Percentiles rank a stretch among this genome's conserved stretches.
Evolutionary conservation across 257 asterid genomes (phyloP).

Genomic region (Plectranthus barbatus): DNA sequence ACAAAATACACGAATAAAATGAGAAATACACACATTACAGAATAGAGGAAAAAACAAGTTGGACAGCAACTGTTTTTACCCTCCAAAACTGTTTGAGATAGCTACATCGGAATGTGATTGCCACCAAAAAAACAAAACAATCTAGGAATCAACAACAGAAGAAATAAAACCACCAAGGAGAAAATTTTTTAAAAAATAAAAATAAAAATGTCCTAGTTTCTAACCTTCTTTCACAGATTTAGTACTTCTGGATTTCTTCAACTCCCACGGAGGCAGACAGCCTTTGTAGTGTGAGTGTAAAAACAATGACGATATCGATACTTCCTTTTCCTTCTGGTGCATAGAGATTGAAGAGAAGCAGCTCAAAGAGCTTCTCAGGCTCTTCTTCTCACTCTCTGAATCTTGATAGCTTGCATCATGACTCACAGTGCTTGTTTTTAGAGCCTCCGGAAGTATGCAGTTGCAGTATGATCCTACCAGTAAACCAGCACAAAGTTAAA

Average conservation of each 20-base stretch:
- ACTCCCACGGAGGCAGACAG: constrained; percentile 55
- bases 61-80: not conserved
- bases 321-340: constrained; percentile 48
- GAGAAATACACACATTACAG: constrained; percentile 15
- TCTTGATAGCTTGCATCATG: constrained; percentile 28
- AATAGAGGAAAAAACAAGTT: not conserved
- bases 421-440: constrained; percentile 28
- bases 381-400: constrained; percentile 49
- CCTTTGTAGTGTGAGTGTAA: constrained; percentile 63
- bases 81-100: not conserved
- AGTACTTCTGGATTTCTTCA: constrained; percentile 30
- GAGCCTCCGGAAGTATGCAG: constrained; percentile 59
- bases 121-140: not conserved
- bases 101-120: not conserved
- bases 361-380: constrained; percentile 40
- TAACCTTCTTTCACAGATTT: constrained; percentile 33
- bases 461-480: constrained; percentile 64
- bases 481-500: not conserved
- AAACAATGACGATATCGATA: constrained; percentile 62
- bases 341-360: constrained; percentile 53
- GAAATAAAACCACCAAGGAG: not conserved
- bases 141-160: not conserved
- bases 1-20: not conserved
- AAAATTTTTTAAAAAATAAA: not conserved
- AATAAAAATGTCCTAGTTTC: not conserved